phyloP scores from a whole-genome alignment of 345 rosid species.

The Noccaea bulbosa region DNA sequence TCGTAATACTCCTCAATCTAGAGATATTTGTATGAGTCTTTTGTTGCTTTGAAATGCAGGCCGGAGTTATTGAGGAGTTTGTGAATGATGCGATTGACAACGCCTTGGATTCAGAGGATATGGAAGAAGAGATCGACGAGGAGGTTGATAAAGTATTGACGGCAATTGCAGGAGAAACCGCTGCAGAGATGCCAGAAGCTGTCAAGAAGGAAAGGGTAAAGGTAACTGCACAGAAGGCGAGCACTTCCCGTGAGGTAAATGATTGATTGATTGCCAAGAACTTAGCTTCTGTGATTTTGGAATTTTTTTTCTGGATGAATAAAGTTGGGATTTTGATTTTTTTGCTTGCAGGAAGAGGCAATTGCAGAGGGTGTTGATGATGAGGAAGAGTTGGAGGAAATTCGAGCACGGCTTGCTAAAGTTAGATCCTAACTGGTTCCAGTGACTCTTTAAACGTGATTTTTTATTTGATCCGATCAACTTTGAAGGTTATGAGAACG shows the following conservation, averaged over 20 bases:
- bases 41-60: constrained; percentile 51
- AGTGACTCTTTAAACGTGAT: constrained; percentile 5
- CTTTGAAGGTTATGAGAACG: constrained; percentile 13
- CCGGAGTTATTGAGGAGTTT: constrained; percentile 87
- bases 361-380: constrained; percentile 82
- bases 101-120: constrained; percentile 83
- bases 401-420: constrained; percentile 87
- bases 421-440: constrained; percentile 68
- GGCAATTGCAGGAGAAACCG: constrained; percentile 92
- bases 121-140: constrained; percentile 90
- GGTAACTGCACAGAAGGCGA: constrained; percentile 62
- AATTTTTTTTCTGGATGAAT: neutral
- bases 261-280: neutral
- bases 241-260: constrained; percentile 63
- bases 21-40: neutral
- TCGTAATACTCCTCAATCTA: no score
- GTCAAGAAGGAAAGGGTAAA: constrained; percentile 77
- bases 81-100: constrained; percentile 82
- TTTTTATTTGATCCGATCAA: constrained; percentile 3
- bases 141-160: constrained; percentile 96
- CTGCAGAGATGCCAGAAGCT: constrained; percentile 87
- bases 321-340: neutral
- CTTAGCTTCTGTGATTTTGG: neutral
- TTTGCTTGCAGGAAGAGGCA: constrained; percentile 66
- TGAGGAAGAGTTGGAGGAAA: constrained; percentile 88